These are phyloP conservation scores for Lachancea meyersii DNA, from an alignment of 805 yeast species.

Conservation along the genomic window DNA sequence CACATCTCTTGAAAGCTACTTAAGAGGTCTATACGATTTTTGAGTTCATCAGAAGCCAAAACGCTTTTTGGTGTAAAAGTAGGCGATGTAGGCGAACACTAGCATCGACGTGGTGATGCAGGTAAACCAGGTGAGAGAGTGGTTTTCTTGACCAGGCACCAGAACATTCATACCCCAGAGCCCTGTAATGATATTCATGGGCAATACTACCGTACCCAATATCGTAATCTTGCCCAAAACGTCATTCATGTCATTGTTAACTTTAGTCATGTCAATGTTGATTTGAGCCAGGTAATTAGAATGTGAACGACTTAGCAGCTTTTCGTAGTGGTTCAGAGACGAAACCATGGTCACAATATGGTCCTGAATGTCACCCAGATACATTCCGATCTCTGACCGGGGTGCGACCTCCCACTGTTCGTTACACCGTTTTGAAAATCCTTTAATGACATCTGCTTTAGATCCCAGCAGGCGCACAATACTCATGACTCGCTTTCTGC, in stretches of 20 bases:
- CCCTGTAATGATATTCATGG: constrained; percentile 93
- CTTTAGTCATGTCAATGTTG: constrained; percentile 95
- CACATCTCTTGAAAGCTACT: not conserved
- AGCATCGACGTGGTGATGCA: constrained; percentile 43
- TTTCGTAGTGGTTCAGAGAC: constrained; percentile 88
- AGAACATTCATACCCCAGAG: constrained; percentile 98
- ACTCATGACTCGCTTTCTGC: constrained; percentile 91
- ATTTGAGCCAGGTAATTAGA: constrained; percentile 94
- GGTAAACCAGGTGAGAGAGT: constrained; percentile 63
- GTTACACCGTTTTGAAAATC: constrained; percentile 84
- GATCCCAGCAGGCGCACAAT: constrained; percentile 76
- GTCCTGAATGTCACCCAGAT: constrained; percentile 95
- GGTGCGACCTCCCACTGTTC: constrained; percentile 80
- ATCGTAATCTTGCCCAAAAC: constrained; percentile 90
- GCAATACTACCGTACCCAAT: constrained; percentile 89
- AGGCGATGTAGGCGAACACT: constrained; percentile 41
- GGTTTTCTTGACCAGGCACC: constrained; percentile 83
- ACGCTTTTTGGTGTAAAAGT: constrained; percentile 42
- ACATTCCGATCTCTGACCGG: constrained; percentile 84
- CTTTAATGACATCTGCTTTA: constrained; percentile 96
- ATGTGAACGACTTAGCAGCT: constrained; percentile 88
- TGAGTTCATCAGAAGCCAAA: constrained; percentile 30
- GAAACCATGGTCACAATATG: constrained; percentile 97
- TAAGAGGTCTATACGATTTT: not conserved
- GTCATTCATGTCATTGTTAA: constrained; percentile 94